Evolutionary conservation across 768 basidiomycete species (phyloP), one percentile per base, ranked within the genome.

Genomic region (Boletus patriciae): DNA sequence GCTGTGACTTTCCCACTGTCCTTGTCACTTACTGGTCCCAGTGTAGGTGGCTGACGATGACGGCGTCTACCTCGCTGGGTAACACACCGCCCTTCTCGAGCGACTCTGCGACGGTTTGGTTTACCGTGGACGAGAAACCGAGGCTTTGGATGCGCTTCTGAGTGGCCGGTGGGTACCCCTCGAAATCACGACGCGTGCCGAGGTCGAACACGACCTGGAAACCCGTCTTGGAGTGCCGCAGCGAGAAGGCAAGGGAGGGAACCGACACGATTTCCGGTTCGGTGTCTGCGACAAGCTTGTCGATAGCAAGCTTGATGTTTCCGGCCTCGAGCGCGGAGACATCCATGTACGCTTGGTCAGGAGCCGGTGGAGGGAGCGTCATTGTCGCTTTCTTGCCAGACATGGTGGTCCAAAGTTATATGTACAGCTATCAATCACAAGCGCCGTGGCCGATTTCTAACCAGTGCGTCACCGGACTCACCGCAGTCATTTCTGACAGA

Each of bases 281-380:
- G 1, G 73, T 67, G 34, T 68, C 75, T 21, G 73, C 73, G 37
- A 82, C 64, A 50, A 80, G 62, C 51, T 69, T 66, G 34, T 72
- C 73, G 23, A 78, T 62, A 0, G 74, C 64, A 10, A 84, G 59
- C 25, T 60, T 61, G 7, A 85, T 66, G 11, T 73, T 60, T 6
- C 84, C 85, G 1, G 76, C 78, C 58, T 83, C 81, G 37, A 86
- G 75, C 0, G 80, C 83, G 40, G 85, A 86, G 34, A 85, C 77
- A 29, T 75, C 60, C 55, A 80, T 78, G 62, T 77, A 84, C 0
- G 83, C 70, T 62, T 86, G 84, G 50, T 77, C 67, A 0, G 63
- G 4, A n/a, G 34, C 34, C 1, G 63, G 63, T 9, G 47, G 53
- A 16, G 59, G 63, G 38, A 64, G 38, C 13, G 37, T 56, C 51